Evolutionary conservation across 345 rosid species (phyloP), one percentile per base, ranked within the genome.

Genomic region (Kandelia obovata): DNA sequence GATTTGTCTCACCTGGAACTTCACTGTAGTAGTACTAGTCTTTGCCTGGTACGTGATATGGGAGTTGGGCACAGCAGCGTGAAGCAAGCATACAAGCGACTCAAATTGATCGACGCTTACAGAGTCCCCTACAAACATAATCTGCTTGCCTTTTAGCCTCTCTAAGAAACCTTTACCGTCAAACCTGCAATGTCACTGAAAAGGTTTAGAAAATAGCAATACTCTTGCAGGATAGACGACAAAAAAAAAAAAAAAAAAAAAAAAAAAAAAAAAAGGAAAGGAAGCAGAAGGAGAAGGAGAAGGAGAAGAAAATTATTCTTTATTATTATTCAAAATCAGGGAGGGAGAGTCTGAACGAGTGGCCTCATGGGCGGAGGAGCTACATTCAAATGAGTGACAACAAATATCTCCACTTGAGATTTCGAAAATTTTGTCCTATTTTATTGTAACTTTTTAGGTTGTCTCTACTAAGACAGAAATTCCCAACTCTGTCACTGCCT

Each of bases 61-160:
- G 53, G 89, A 71, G 46, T 71, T 23, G n/a, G 84, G 89, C 6
- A 73, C 77, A 30, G 88, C 83, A 30, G 87, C 79, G n/a, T 85
- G 84, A 61, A 89, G 86, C 72, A 87, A 61, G 70, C 91, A 87
- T 34, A 83, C 3, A 0, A 87, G 68, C 21, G 95, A 89, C 35
- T 89, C 88, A 79, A 79, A 85, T 1, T 85, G 87, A 70, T 89
- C 83, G 20, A 79, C 71, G 71, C 95, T 89, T 0, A 89, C 21
- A 0, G 95, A 89, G 76, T 89, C 95, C 19, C 95, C 91, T 21
- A 87, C 51, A 27, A 80, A 87, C 91, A 85, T 85, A 0, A 89
- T 79, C 76, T 73, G 81, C 78, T 89, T 87, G 1, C 88, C 89
- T 35, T 46, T 49, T 6, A 72, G 59, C 28, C 71, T 83, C 73